Evolutionary conservation across 2,329 filamentous ascomycete species (phyloP).

Genomic region (Pseudocercospora fijiensis): DNA sequence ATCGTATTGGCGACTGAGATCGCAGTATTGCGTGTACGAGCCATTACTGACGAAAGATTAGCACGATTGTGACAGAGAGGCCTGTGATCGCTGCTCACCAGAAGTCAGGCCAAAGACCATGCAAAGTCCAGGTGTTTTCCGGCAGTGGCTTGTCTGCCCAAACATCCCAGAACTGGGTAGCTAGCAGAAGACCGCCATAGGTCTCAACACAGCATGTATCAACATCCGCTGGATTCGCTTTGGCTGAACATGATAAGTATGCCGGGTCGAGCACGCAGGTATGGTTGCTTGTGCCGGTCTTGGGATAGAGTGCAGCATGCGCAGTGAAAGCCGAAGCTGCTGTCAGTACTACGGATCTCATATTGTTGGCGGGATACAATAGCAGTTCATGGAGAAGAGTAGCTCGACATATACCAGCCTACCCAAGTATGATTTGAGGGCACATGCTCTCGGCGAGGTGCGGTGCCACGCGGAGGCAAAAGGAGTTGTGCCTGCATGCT

Average conservation of each 20-base stretch:
- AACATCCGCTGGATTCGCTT: constrained; percentile 45
- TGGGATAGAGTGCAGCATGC: constrained; percentile 44
- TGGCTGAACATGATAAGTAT: constrained; percentile 52
- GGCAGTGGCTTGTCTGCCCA: constrained; percentile 64
- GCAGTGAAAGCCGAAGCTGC: constrained; percentile 21
- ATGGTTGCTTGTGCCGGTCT: constrained; percentile 55
- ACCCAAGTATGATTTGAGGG: neutral
- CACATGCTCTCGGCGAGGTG: constrained; percentile 41
- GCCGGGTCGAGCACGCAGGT: constrained; percentile 50
- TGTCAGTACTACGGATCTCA: constrained; percentile 23
- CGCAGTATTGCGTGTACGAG: constrained; percentile 66
- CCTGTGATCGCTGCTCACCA: constrained; percentile 33
- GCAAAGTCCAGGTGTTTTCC: constrained; percentile 57
- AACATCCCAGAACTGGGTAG: constrained; percentile 65
- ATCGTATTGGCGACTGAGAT: constrained; percentile 64
- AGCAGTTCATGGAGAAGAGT: neutral
- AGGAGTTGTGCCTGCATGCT: constrained; percentile 15
- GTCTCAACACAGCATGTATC: constrained; percentile 67
- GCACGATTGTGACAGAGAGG: neutral
- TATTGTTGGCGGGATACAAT: constrained; percentile 10
- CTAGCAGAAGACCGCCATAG: constrained; percentile 61
- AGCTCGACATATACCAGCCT: neutral
- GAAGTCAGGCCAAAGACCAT: constrained; percentile 60
- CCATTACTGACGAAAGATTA: constrained; percentile 42
- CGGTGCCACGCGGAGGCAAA: constrained; percentile 7